phyloP scores from a whole-genome alignment of 2,329 filamentous ascomycete genomes.

The Apiospora sp. region DNA sequence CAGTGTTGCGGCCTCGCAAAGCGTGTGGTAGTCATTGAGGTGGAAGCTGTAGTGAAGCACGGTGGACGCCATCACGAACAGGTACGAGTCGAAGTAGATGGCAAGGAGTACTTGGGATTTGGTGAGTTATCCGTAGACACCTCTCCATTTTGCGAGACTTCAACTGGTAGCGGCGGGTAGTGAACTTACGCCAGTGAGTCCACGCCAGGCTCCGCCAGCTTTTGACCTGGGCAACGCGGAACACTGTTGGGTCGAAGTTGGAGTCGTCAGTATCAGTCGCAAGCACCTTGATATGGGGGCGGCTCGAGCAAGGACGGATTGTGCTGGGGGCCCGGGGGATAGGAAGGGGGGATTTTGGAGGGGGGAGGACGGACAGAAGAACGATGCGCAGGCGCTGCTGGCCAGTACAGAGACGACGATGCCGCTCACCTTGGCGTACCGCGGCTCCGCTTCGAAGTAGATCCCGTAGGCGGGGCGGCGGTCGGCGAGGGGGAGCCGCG shows the following conservation, averaged over 20 bases:
- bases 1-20: neutral
- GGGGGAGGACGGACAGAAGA: neutral
- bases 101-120: neutral
- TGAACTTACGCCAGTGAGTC: neutral
- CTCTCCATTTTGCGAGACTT: neutral
- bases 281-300: neutral
- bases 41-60: neutral
- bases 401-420: neutral
- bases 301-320: no score
- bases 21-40: neutral
- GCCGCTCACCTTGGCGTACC: neutral
- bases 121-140: neutral
- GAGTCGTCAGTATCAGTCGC: neutral
- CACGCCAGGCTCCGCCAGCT: neutral
- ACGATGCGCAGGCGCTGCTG: neutral
- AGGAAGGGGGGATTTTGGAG: neutral
- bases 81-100: constrained; percentile 2
- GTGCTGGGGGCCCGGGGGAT: neutral
- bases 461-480: neutral
- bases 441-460: constrained; percentile 8
- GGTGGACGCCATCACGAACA: neutral
- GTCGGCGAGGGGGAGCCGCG: neutral
- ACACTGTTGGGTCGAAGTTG: neutral
- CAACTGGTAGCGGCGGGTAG: neutral
- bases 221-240: neutral